A percentile compares a stretch with the other conserved stretches of the same genome.
These are phyloP conservation scores for Stevia rebaudiana DNA, from an alignment of 140 eudicot species.

Conservation along the genomic window DNA sequence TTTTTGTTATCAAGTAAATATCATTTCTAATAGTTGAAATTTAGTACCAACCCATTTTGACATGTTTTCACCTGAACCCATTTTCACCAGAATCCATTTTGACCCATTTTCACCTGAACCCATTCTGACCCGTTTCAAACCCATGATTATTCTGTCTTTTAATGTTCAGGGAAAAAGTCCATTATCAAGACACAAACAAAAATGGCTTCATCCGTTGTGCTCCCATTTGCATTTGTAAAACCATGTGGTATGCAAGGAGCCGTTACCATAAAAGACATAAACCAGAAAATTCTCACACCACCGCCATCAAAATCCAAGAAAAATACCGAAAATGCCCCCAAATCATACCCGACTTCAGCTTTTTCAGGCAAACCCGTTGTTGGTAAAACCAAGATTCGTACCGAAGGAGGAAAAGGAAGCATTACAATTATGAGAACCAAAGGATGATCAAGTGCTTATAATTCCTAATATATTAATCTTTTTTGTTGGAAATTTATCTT, in stretches of 20 bases:
- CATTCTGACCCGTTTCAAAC: neutral
- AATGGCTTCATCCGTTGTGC: conserved; percentile 63
- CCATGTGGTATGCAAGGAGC: conserved; percentile 75
- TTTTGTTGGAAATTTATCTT: neutral
- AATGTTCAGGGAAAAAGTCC: conserved; percentile 60
- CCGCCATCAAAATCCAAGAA: conserved; percentile 50
- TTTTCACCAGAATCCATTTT: neutral
- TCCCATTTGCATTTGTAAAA: conserved; percentile 75
- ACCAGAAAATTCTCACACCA: conserved; percentile 70
- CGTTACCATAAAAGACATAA: conserved; percentile 77
- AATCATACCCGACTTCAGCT: conserved; percentile 70
- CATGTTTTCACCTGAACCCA: neutral
- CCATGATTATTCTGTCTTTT: neutral
- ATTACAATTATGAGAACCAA: conserved; percentile 92
- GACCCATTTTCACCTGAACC: neutral
- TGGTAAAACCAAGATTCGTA: conserved; percentile 77
- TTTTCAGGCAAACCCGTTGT: conserved; percentile 89
- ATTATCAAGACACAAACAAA: conserved; percentile 55
- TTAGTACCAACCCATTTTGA: neutral
- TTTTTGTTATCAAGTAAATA: neutral
- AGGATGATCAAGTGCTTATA: conserved; percentile 43
- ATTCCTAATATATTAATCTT: neutral
- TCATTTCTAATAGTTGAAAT: neutral
- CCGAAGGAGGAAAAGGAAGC: conserved; percentile 96
- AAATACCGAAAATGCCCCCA: conserved; percentile 34